Base-by-base conservation (phyloP, 768 basidiomycete species). In the Phylloporus rhodoxanthus region DNA sequence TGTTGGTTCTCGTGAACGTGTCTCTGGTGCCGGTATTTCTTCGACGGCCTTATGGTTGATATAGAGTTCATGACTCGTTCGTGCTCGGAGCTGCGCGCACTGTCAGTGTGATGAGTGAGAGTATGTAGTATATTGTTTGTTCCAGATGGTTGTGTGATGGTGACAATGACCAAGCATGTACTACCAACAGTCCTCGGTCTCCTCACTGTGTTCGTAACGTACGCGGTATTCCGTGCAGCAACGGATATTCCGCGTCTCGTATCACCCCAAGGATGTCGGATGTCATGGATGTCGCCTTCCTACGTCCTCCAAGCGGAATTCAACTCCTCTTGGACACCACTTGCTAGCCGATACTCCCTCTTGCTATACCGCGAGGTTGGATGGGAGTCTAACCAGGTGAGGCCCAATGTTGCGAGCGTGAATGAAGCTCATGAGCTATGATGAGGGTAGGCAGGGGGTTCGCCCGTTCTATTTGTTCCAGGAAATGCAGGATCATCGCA, bases 401-500 rank as follows among this genome's bases (percentile, higher is more conserved):
- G 59, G 25, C 37, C 29, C 42, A 34, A 4, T 19, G 29, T 19
- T n/a, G 23, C 7, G 20, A 39, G 17, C 45, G 67, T 55, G n/a
- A 21, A 11, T 14, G 14, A 19, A 28, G 30, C 49, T 52, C 37
- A 56, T 13, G 36, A 30, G 15, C 21, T 10, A 32, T 36, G 44
- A 30, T 39, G 26, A 8, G 26, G 26, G 32, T 50, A 67, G 66
- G 48, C 61, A 25, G 52, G 71, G 46, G 90, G 91, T 33, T 62
- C 78, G 15, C 96, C 96, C n/a, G 91, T 95, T 25, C 74, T 99
- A 25, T 99, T 97, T 71, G 86, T 98, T 37, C 96, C 96, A 2
- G 96, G 96, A 8, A 98, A 97, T 65, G 95, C 95, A 20, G 96
- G 96, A 5, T 94, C 91, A 2, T 93, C 87, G 29, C 84, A 82